Evolutionary conservation across 2,329 filamentous ascomycete genomes (phyloP).

Genomic region (Trichoderma oligosporum): DNA sequence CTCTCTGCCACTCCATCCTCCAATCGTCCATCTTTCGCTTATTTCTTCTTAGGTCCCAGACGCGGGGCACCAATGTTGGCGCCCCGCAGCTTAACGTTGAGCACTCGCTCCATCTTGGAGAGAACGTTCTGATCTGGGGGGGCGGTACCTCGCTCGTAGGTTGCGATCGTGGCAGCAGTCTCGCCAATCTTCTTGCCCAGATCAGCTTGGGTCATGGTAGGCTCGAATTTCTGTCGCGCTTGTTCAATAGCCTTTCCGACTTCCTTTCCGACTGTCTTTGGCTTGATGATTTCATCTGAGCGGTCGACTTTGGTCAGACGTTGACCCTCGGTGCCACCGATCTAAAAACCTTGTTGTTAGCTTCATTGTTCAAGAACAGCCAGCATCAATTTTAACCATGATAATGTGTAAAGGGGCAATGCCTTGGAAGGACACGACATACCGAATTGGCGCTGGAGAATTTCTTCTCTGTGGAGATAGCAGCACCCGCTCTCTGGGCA

Average conservation of each 20-base stretch:
- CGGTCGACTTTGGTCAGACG: slow-evolving; percentile 97
- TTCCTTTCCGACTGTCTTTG: slow-evolving; percentile 78
- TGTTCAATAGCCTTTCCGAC: slow-evolving; percentile 81
- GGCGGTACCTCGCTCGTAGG: slow-evolving; percentile 79
- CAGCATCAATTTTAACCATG: neutral
- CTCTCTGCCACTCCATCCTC: neutral
- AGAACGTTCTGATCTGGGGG: slow-evolving; percentile 81
- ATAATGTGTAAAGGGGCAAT: no score
- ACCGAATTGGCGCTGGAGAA: slow-evolving; percentile 65
- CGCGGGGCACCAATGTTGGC: slow-evolving; percentile 26
- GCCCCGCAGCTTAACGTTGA: slow-evolving; percentile 85
- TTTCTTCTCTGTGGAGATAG: slow-evolving; percentile 92
- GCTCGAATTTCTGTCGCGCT: slow-evolving; percentile 74
- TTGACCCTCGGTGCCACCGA: slow-evolving; percentile 66
- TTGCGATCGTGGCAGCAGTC: slow-evolving; percentile 71
- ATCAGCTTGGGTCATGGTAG: slow-evolving; percentile 94
- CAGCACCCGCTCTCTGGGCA: slow-evolving; percentile 72
- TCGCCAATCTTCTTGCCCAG: slow-evolving; percentile 86
- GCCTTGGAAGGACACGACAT: no score
- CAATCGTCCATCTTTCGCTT: slow-evolving; percentile 6
- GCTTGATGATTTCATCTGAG: slow-evolving; percentile 94
- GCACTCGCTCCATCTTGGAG: slow-evolving; percentile 70
- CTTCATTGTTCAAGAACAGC: neutral
- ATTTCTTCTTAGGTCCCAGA: slow-evolving; percentile 59
- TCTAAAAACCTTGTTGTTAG: slow-evolving; percentile 27